Evolutionary conservation across 805 yeast genomes (phyloP), one percentile per base, ranked within the genome.

Genomic region (Saccharomycopsis sp.): DNA sequence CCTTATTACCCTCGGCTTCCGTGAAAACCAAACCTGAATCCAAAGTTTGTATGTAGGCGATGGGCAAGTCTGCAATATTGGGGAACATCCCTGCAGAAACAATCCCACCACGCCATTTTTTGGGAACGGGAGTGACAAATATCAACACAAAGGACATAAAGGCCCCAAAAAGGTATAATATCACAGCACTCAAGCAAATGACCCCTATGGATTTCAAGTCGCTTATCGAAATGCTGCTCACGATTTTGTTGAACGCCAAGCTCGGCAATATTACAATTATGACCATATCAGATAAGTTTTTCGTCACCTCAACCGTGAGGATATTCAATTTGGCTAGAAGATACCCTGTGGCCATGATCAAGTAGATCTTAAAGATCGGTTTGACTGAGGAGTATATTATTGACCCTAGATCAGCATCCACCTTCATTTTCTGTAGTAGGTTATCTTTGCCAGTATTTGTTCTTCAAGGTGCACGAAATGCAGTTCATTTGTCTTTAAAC

Each of bases 321-420:
- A 87, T 78, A 64, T 87, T 84, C 62, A 71, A 76, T 60, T 75
- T 80, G 2, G 92, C 88, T 4, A 90, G 71, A 47, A 75, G 67
- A 62, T 75, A 86, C 9, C 97, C 97, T 14, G 83, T 70, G 2
- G 77, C 82, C 3, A 87, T 79, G 66, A 87, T 85, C 63, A 87
- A 71, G 65, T 89, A 87, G 63, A 89, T 87, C 70, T 90, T 90
- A 71, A 89, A 77, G 58, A 89, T 84, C n/a, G 97, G 97, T 73
- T 89, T 89, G 57, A 86, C 84, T 0, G 96, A 82, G 23, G 89
- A 79, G 71, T 86, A 89, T 3, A 90, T 85, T 41, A 89, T 82
- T 46, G 77, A 76, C 16, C 94, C 92, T 34, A 85, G 64, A 1
- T 76, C 50, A 15, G 23, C 15, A 20, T 24, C 52, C 20, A 48